Evolutionary conservation across 257 asterid species (phyloP).

Genomic region (Nicotiana tabacum): DNA sequence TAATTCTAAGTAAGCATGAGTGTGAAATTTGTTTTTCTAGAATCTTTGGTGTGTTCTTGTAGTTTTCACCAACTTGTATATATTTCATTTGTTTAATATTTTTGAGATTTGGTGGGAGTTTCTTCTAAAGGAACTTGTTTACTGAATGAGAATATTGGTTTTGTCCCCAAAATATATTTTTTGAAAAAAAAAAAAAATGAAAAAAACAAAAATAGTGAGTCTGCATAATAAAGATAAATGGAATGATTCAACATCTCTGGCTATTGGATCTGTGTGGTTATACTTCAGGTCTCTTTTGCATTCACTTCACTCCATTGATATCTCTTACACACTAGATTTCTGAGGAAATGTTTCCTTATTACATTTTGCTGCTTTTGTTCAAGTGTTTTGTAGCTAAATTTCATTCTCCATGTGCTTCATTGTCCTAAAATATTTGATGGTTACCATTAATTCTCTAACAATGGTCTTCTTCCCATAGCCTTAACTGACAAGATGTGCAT

Average conservation of each 20-base stretch:
- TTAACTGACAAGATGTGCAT: conserved; percentile 10
- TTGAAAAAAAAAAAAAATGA: too few species aligned
- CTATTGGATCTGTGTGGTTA: background rate
- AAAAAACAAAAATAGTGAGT: background rate
- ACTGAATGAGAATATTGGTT: background rate
- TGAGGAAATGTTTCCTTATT: background rate
- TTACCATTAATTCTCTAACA: background rate
- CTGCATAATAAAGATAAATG: background rate
- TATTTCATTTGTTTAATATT: background rate
- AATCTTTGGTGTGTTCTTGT: background rate
- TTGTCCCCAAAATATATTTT: too few species aligned
- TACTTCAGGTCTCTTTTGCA: background rate
- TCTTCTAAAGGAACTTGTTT: background rate
- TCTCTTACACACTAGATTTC: background rate
- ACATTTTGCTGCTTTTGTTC: background rate
- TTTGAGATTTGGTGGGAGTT: background rate
- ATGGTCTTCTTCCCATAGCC: background rate
- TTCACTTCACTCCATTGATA: background rate
- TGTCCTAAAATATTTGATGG: background rate
- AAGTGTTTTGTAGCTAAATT: background rate
- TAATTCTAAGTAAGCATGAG: conserved; percentile 45
- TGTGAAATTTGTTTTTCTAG: background rate
- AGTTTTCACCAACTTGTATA: background rate
- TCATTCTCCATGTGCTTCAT: background rate
- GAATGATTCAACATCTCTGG: background rate